Conservation (phyloP, 164 flowering plant genomes). For the Stephania cephalantha region DNA sequence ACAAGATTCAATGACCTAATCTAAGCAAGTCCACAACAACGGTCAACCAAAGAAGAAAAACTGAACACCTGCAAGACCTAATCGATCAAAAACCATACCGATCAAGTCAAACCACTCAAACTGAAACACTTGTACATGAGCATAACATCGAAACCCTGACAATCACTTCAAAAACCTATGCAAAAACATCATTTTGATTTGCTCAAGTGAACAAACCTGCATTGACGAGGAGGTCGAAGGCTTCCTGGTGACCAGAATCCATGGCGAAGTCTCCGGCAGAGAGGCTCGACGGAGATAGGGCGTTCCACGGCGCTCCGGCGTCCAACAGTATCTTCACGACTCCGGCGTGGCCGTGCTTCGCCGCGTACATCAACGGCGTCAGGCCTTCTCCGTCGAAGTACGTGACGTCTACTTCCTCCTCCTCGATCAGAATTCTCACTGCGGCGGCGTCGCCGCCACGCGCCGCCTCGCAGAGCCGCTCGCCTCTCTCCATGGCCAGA, state of each 20-base stretch:
- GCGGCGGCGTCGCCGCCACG: slow-evolving; percentile 43
- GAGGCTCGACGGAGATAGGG: slow-evolving; percentile 67
- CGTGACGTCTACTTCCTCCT: slow-evolving; percentile 70
- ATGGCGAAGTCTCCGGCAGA: slow-evolving; percentile 96
- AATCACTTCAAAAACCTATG: no score
- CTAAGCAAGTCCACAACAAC: background rate
- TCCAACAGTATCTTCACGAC: slow-evolving; percentile 38
- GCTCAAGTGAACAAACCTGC: slow-evolving; percentile 41
- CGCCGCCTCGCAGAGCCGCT: slow-evolving; percentile 61
- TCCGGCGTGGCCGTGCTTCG: slow-evolving; percentile 58
- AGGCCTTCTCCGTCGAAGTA: slow-evolving; percentile 69
- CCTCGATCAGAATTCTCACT: slow-evolving; percentile 33
- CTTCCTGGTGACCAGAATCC: slow-evolving; percentile 78
- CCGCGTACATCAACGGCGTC: slow-evolving; percentile 92
- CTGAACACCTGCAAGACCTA: background rate
- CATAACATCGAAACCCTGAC: background rate
- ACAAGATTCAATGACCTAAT: background rate
- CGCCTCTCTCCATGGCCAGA: slow-evolving; percentile 18
- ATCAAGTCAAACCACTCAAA: background rate
- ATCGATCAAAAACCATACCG: background rate
- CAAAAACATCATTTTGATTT: background rate
- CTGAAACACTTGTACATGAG: background rate
- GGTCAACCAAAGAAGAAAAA: background rate
- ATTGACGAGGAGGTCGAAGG: slow-evolving; percentile 76
- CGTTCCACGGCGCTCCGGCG: slow-evolving; percentile 95